Evolutionary conservation across 352 stramenopile genomes (phyloP).

Genomic region (Aphanomyces stellatus): DNA sequence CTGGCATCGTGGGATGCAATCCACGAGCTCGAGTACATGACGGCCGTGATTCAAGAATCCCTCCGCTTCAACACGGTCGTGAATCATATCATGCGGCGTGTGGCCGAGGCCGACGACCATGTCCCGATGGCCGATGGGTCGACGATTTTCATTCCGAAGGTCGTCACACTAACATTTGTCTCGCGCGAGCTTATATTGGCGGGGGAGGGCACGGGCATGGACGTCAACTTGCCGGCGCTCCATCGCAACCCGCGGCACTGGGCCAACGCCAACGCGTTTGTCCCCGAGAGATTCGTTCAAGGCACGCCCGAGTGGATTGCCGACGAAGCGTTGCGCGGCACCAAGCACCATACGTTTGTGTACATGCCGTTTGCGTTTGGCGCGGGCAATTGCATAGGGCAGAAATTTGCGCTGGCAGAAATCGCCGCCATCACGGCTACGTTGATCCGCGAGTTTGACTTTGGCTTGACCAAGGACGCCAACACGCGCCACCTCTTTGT

Average conservation of each 20-base stretch:
- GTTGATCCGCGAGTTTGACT: neutral
- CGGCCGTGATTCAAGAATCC: slow-evolving; percentile 37
- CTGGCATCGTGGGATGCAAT: slow-evolving; percentile 26
- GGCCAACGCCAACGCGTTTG: slow-evolving; percentile 32
- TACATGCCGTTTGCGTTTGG: slow-evolving; percentile 32
- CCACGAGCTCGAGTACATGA: slow-evolving; percentile 36
- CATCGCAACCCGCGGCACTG: slow-evolving; percentile 35
- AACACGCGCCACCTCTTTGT: neutral
- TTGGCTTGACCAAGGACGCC: neutral
- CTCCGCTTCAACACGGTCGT: slow-evolving; percentile 29
- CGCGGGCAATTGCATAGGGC: slow-evolving; percentile 34
- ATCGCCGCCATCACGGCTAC: slow-evolving; percentile 30
- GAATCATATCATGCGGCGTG: slow-evolving; percentile 23
- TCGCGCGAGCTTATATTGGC: slow-evolving; percentile 19
- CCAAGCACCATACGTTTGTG: slow-evolving; percentile 23
- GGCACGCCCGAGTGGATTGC: neutral
- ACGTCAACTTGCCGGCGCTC: slow-evolving; percentile 29
- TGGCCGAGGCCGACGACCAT: slow-evolving; percentile 3
- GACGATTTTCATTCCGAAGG: slow-evolving; percentile 4
- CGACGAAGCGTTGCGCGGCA: slow-evolving; percentile 18
- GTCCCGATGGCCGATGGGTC: neutral
- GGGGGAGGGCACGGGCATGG: slow-evolving; percentile 24
- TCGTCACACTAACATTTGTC: neutral
- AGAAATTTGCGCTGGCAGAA: slow-evolving; percentile 36
- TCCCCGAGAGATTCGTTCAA: slow-evolving; percentile 18